Base-by-base conservation (phyloP, 495 filamentous ascomycete species). In the Niebla homalea region DNA sequence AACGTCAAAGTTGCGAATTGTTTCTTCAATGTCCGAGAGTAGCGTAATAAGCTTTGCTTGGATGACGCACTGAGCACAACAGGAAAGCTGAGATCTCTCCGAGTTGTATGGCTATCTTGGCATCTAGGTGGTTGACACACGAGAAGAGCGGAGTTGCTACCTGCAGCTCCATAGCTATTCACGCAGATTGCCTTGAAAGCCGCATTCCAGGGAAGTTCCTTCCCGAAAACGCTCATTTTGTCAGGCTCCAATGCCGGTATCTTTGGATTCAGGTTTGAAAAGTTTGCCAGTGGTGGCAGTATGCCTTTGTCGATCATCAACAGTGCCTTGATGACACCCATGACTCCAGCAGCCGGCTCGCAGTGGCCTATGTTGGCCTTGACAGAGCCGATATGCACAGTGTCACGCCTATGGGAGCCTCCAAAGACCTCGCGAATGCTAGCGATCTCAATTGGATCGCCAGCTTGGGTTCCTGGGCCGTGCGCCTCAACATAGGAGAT, bases 391-490 rank as follows among this genome's bases (percentile, higher is more conserved):
- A 71, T 25, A 41, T 53, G 21, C 3, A 70, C 47, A 5, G 55
- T 49, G 8, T 36, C 18, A 18, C 68, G 0, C 77, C 78, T 2
- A 80, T 82, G 52, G 87, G 87, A 19, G 75, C 70, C 48, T 74
- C 74, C 50, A 14, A 59, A 42, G 40, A 70, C 71, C 0, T 64
- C 65, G 4, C 62, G 66, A 61, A 73, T 68, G 52, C 72, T 68
- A 7, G 64, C 66, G 21, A 65, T 64, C 60, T 87, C 84, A 0
- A 75, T 78, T 0, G 75, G 76, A 57, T 89, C 84, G 5, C 84
- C 84, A 10, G 78, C 81, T 48, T 78, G 76, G 0, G 84, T 87
- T 0, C 84, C 84, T 19, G 70, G 70, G 14, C 70, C 69, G 43
- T 73, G 70, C 4, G 67, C 63, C 43, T 66, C 66, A 1, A 71